These are phyloP conservation scores for Globisporangium acanthophoron DNA, from an alignment of 352 stramenopile genomes.

Conservation along the genomic window DNA sequence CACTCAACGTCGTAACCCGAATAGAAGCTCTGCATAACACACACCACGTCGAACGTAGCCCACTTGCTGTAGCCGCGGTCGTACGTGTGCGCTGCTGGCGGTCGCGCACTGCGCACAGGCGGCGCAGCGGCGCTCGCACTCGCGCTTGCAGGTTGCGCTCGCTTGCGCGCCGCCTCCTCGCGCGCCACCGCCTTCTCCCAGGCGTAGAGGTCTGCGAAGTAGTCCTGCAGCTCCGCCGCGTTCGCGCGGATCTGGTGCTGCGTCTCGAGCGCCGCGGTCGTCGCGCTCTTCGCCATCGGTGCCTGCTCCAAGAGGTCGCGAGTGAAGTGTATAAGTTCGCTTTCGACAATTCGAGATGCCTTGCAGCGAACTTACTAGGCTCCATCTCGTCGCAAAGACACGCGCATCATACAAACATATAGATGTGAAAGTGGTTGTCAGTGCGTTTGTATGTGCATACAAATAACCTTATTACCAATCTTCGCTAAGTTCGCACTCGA, in stretches of 20 bases:
- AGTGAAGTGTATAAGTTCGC: not conserved
- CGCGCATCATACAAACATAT: not conserved
- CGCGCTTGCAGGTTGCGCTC: not conserved
- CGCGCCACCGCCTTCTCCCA: constrained; percentile 75
- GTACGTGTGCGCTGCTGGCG: constrained; percentile 68
- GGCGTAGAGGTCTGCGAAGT: constrained; percentile 66
- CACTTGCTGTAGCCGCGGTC: constrained; percentile 90
- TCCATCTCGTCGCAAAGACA: not conserved
- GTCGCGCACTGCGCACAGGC: constrained; percentile 11
- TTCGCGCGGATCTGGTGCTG: constrained; percentile 84
- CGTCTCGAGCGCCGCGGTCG: constrained; percentile 29
- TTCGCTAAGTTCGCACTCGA: not conserved
- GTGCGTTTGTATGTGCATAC: not conserved
- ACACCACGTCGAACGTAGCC: constrained; percentile 86
- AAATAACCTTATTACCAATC: not conserved
- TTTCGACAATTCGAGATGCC: not conserved
- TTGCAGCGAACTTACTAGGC: not conserved
- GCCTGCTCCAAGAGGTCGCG: not conserved
- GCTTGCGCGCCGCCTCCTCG: constrained; percentile 37
- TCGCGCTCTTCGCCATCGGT: constrained; percentile 3
- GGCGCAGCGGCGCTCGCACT: constrained; percentile 9
- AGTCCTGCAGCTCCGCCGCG: constrained; percentile 69
- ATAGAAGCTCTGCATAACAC: not conserved
- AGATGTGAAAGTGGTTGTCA: not conserved
- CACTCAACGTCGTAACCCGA: not conserved